A percentile compares a stretch with the other conserved stretches of the same genome.
Evolutionary conservation across 805 yeast genomes (phyloP).

Genomic region (Saturnispora besseyi): DNA sequence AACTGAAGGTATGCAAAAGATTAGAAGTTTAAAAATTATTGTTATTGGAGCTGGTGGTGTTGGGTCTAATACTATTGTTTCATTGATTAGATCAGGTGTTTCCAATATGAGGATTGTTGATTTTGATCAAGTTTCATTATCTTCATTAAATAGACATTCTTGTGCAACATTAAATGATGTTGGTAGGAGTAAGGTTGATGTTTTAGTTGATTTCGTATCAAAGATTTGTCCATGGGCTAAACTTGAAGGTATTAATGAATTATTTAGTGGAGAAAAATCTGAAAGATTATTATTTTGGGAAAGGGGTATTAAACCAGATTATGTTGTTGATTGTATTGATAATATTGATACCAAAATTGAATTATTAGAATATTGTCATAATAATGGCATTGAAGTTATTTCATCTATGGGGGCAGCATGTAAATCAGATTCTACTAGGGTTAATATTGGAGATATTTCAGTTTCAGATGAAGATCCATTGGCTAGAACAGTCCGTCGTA

Average conservation of each 20-base stretch:
- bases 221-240: constrained; percentile 91
- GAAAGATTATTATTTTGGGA: constrained; percentile 40
- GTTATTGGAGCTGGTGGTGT: constrained; percentile 97
- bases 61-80: constrained; percentile 92
- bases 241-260: constrained; percentile 65
- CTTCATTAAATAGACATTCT: constrained; percentile 89
- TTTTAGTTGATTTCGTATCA: constrained; percentile 57
- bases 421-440: constrained; percentile 88
- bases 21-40: constrained; percentile 63
- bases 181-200: constrained; percentile 82
- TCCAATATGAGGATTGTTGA: constrained; percentile 73
- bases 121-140: constrained; percentile 91
- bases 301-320: constrained; percentile 51
- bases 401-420: constrained; percentile 98
- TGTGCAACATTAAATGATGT: constrained; percentile 89
- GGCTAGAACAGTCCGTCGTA: constrained; percentile 77
- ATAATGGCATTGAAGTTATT: constrained; percentile 54
- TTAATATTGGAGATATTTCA: constrained; percentile 82
- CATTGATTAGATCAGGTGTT: constrained; percentile 88
- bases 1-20: constrained; percentile 67
- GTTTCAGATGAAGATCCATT: constrained; percentile 91
- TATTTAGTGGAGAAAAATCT: constrained; percentile 66
- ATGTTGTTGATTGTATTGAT: constrained; percentile 91
- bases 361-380: constrained; percentile 62
- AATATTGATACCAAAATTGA: constrained; percentile 97